Base-by-base conservation (phyloP, 345 rosid genomes). In the Aquilaria sinensis region DNA sequence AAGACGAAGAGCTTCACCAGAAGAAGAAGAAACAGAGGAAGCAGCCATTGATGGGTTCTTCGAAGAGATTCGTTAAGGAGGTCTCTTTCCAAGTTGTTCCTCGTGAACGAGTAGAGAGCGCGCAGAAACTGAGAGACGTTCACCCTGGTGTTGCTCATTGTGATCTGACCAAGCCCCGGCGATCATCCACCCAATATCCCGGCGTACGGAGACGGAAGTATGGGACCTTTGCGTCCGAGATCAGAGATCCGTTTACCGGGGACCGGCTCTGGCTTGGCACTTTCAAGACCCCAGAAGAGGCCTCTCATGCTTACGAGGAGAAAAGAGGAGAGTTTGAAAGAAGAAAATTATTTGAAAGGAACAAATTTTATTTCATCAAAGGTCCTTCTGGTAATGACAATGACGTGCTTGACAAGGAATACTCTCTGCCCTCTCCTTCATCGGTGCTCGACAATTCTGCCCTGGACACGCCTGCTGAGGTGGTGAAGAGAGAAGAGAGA, bases 261-360 rank as follows among this genome's bases (percentile, higher is more conserved):
- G n/a, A 49, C 13, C 74, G 84, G 6, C 7, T 77, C 30, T 84
- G 89, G 84, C 89, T 84, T 12, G 89, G 86, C 31, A 84, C 86
- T 33, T 79, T 46, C 29, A 1, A n/a, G 3, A 81, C 82, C 4
- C 84, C 75, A 4, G 82, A 81, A 56, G 86, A 84, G 64, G 86
- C 86, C 55, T 71, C 84, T 10, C 61, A 68, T 16, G 84, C 79
- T 60, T 77, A 81, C 55, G 63, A 53, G 70, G 62, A 48, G 23
- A 81, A 79, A 75, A 79, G 73, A 61, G 63, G 53, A 0, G 84
- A 84, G 74, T 75, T 77, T 33, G 78, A 79, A 8, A 56, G 9
- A 9, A 59, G 43, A 37, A 37, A 37, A 37, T 37, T 37, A 4
- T 5, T 37, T 1, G 1, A 37, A 37, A 37, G 43, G 43, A 37